Evolutionary conservation across 169 alveolate genomes (phyloP).

Genomic region (Besnoitia besnoiti): DNA sequence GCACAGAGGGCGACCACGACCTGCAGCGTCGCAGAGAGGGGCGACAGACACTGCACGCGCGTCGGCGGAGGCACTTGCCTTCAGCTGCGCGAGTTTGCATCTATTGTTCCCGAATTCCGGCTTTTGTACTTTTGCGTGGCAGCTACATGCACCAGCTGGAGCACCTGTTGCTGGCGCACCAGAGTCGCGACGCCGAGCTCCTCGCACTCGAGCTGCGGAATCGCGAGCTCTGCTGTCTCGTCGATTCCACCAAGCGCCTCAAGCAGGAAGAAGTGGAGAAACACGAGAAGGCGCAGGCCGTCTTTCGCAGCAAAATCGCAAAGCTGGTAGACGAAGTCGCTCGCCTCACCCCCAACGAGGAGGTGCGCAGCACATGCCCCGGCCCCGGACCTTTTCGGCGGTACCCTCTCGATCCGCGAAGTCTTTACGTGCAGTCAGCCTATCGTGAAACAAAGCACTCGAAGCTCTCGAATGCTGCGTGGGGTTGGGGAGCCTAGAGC

Average conservation of each 20-base stretch:
- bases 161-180: neutral
- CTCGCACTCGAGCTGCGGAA: neutral
- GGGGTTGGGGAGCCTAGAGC: too few species aligned
- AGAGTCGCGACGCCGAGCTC: neutral
- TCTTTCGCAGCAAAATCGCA: neutral
- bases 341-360: constrained; percentile 20
- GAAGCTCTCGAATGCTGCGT: too few species aligned
- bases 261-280: neutral
- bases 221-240: neutral
- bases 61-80: too few species aligned
- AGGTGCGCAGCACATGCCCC: neutral
- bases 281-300: neutral
- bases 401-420: too few species aligned
- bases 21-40: neutral
- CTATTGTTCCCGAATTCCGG: neutral
- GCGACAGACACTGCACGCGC: neutral
- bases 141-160: constrained; percentile 28
- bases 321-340: neutral
- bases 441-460: too few species aligned
- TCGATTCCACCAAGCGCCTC: neutral
- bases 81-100: neutral
- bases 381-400: too few species aligned
- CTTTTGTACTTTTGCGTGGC: neutral
- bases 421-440: too few species aligned
- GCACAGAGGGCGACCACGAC: neutral